phyloP scores from a whole-genome alignment of 129 eudicot species.

The Solidago caesia region DNA sequence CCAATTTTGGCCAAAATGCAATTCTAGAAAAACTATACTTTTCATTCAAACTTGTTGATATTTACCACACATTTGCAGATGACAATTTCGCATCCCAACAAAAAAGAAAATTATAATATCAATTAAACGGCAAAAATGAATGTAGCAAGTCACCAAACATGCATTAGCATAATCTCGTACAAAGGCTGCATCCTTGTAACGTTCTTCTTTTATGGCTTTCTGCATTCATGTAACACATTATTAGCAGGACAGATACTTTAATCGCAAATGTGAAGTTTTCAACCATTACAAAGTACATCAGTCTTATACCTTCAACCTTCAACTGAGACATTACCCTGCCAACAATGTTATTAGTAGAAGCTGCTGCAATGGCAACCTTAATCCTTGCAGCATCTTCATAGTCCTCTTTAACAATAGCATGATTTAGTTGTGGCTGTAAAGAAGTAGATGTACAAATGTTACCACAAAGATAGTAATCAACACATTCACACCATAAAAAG shows the following conservation, averaged over 20 bases:
- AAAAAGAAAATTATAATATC: neutral
- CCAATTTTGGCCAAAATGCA: neutral
- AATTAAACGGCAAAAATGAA: neutral
- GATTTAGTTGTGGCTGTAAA: slow-evolving; percentile 65
- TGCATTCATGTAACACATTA: slow-evolving; percentile 32
- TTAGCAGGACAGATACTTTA: neutral
- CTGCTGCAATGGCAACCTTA: slow-evolving; percentile 97
- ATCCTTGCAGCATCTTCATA: slow-evolving; percentile 94
- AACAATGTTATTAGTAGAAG: slow-evolving; percentile 78
- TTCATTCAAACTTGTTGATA: no score
- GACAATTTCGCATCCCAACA: neutral
- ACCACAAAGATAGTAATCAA: neutral
- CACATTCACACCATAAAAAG: neutral
- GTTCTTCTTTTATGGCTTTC: slow-evolving; percentile 85
- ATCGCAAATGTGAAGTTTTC: neutral
- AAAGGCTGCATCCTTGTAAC: slow-evolving; percentile 79
- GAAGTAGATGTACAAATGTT: slow-evolving; percentile 8
- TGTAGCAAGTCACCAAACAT: slow-evolving; percentile 69
- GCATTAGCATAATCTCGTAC: slow-evolving; percentile 85
- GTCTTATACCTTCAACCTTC: slow-evolving; percentile 67
- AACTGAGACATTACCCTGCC: slow-evolving; percentile 80
- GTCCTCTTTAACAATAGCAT: slow-evolving; percentile 71
- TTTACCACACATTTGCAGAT: no score
- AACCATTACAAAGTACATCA: slow-evolving; percentile 4
- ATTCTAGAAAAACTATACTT: neutral